Percentiles rank a stretch among this genome's conserved stretches.
phyloP scores from a whole-genome alignment of 306 rosid species.

The Trifolium fragiferum region DNA sequence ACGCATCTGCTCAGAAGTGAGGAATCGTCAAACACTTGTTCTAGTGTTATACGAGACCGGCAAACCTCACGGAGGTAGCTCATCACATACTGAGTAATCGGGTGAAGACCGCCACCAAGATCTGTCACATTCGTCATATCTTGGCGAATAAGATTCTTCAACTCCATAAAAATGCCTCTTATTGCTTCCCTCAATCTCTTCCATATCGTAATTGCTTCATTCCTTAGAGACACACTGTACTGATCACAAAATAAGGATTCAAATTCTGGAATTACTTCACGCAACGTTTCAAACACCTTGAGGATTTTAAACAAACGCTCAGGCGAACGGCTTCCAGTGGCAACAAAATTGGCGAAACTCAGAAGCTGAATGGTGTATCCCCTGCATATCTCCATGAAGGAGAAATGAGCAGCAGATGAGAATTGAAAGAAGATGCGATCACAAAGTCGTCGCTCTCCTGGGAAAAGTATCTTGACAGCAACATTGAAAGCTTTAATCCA shows the following conservation, averaged over 20 bases:
- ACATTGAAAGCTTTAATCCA: conserved; percentile 80
- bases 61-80: conserved; percentile 87
- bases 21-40: conserved; percentile 64
- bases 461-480: conserved; percentile 78
- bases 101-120: conserved; percentile 61
- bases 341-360: conserved; percentile 74
- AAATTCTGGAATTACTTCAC: conserved; percentile 73
- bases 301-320: conserved; percentile 76
- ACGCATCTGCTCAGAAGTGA: not conserved
- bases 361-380: conserved; percentile 73
- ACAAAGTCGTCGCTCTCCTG: conserved; percentile 80
- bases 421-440: conserved; percentile 79
- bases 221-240: conserved; percentile 65
- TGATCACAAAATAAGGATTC: conserved; percentile 71
- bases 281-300: conserved; percentile 79
- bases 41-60: conserved; percentile 66
- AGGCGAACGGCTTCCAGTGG: conserved; percentile 74
- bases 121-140: too few species aligned
- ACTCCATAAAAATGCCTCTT: conserved; percentile 76
- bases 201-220: conserved; percentile 78
- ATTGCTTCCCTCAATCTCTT: conserved; percentile 79
- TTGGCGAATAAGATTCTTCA: conserved; percentile 79
- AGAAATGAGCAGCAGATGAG: conserved; percentile 73
- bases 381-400: conserved; percentile 93
- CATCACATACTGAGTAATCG: conserved; percentile 90